Evolutionary conservation across 2,329 filamentous ascomycete species (phyloP), one percentile per base, ranked within the genome.

Genomic region (Diaporthe aspalathi): DNA sequence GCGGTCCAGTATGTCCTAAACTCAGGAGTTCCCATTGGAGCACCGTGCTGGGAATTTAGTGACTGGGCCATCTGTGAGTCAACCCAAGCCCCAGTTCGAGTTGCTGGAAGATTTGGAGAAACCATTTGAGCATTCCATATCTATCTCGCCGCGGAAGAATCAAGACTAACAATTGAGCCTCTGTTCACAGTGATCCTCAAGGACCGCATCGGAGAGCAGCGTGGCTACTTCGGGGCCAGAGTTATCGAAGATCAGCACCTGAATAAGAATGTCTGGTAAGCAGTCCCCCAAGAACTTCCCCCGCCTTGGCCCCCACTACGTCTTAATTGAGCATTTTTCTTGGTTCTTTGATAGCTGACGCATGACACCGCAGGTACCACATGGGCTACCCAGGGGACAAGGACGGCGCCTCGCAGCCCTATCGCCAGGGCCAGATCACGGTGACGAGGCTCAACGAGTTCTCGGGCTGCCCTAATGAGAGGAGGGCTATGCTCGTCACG

Each of bases 181-280:
- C 12, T 17, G 35, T n/a, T n/a, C n/a, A 32, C 22, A 57, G 54
- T 57, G 4, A 38, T 57, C 32, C 54, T 57, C n/a, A 57, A 40
- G 1, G 54, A 57, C 20, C 54, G 54, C n/a, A 57, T 57, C n/a
- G 54, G 54, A 1, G 54, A 57, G 2, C 54, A 57, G 38, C 54
- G 54, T 14, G 54, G 54, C 32, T 57, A 40, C 54, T 57, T 57
- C 6, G 54, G 54, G 6, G 54, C 54, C 14, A 40, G 14, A 1
- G 54, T 57, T n/a, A 27, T 17, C n/a, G 54, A 57, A 14, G 54
- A 57, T 7, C 54, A 57, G 54, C 54, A 57, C 54, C 35, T 57
- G 5, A 40, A 57, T n/a, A 57, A 40, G 54, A 43, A 60, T 22
- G 22, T 27, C 22, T 60, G 54, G 54, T 32, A 32, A 32, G 32